A percentile compares a stretch with the other conserved stretches of the same genome.
Evolutionary conservation across 352 stramenopile species (phyloP).

Genomic region (Globisporangium nagaii): DNA sequence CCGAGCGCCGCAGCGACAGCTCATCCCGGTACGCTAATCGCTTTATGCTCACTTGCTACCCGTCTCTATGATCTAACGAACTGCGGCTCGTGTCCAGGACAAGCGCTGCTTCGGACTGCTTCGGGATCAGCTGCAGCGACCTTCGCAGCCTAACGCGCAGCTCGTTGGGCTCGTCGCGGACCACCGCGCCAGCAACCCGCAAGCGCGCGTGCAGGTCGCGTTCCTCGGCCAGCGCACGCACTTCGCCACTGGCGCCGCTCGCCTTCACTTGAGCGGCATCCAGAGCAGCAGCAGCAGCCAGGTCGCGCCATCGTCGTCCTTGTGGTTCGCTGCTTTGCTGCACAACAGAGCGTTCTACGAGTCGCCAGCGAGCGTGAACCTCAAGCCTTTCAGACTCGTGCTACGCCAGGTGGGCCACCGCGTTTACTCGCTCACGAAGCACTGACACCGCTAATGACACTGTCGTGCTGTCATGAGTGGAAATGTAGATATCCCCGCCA

Average conservation of each 20-base stretch:
- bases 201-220: conserved; percentile 15
- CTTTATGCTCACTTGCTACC: neutral
- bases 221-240: conserved; percentile 41
- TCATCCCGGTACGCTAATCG: conserved; percentile 47
- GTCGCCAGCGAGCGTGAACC: neutral
- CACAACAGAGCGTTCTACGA: conserved; percentile 27
- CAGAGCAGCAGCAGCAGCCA: neutral
- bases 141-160: conserved; percentile 6
- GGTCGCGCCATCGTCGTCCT: conserved; percentile 2
- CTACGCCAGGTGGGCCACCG: conserved; percentile 19
- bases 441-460: no score
- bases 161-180: conserved; percentile 48
- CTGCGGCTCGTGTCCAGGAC: conserved; percentile 20
- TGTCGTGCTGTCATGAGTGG: neutral
- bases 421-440: no score
- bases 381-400: conserved; percentile 41
- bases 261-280: conserved; percentile 22
- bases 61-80: neutral
- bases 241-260: conserved; percentile 33
- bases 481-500: no score
- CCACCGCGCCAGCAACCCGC: conserved; percentile 27
- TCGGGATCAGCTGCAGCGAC: conserved; percentile 16
- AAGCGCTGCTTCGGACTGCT: conserved; percentile 46
- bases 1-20: conserved; percentile 15
- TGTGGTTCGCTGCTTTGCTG: conserved; percentile 48